Conservation (phyloP, 1,284 basidiomycete species). For the Microbotryum saponariae region DNA sequence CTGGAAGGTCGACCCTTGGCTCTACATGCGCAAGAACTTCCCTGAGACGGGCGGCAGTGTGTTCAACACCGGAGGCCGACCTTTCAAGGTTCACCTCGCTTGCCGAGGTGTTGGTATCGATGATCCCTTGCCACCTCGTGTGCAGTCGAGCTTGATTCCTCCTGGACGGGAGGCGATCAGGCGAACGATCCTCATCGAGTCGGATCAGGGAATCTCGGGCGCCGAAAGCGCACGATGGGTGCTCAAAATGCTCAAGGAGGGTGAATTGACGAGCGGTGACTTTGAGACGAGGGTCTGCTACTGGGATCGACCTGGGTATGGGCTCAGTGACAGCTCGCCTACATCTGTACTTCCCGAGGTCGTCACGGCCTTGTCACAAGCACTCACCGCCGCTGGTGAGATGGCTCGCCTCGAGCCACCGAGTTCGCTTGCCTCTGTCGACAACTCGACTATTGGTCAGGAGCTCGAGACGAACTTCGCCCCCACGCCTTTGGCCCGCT, state of each 20-base stretch:
- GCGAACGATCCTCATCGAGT: constrained; percentile 28
- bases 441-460: not conserved
- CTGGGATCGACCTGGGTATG: constrained; percentile 31
- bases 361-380: constrained; percentile 26
- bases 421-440: constrained; percentile 6
- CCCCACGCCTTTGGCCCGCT: constrained; percentile 28
- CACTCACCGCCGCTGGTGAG: constrained; percentile 25
- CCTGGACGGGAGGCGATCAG: constrained; percentile 2
- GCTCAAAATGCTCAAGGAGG: constrained; percentile 28
- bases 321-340: constrained; percentile 26
- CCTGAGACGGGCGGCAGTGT: not conserved
- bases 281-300: constrained; percentile 27
- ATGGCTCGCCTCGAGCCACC: constrained; percentile 27
- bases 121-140: constrained; percentile 19
- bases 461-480: not conserved
- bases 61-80: constrained; percentile 10
- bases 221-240: constrained; percentile 23
- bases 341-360: constrained; percentile 18
- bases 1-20: constrained; percentile 26
- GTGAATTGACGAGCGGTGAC: constrained; percentile 23
- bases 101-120: constrained; percentile 29
- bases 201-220: constrained; percentile 25
- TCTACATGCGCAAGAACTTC: not conserved
- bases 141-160: not conserved
- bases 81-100: constrained; percentile 26